Conservation (phyloP, 176 grass and related monocot species). For the Carex kokanica region DNA sequence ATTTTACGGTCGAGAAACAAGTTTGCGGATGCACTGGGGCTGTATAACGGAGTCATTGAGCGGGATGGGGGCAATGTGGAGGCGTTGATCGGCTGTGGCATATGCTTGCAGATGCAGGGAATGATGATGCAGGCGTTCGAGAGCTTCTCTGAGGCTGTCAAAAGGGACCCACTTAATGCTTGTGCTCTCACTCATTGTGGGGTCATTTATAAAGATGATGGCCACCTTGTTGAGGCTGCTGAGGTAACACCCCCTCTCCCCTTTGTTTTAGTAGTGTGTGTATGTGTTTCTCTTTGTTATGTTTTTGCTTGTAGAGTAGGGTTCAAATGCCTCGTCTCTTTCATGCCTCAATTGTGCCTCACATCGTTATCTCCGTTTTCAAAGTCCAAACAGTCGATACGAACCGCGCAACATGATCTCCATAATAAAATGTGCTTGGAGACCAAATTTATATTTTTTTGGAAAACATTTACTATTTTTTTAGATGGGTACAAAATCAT, state of each 20-base stretch:
- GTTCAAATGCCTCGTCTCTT: no score
- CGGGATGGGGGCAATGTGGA: conserved; percentile 64
- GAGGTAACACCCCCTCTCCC: conserved; percentile 49
- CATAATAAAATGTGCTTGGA: no score
- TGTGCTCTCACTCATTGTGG: conserved; percentile 90
- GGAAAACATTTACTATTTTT: no score
- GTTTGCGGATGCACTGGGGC: conserved; percentile 58
- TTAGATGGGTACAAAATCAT: no score
- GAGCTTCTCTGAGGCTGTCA: conserved; percentile 66
- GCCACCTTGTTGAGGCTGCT: conserved; percentile 78
- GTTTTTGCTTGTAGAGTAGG: background rate
- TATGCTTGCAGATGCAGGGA: conserved; percentile 81
- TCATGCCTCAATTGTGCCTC: no score
- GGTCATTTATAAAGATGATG: conserved; percentile 96
- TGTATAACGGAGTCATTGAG: conserved; percentile 66
- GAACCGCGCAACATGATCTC: no score
- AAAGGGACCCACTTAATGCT: conserved; percentile 60
- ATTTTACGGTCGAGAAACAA: conserved; percentile 88
- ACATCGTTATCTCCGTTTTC: no score
- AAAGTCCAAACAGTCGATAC: no score
- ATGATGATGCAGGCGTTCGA: conserved; percentile 53
- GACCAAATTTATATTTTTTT: no score
- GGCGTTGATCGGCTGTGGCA: conserved; percentile 87
- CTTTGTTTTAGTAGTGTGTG: background rate
- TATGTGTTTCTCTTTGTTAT: background rate